phyloP scores from a whole-genome alignment of 2,329 filamentous ascomycete species.

The Pochonia chlamydosporia region DNA sequence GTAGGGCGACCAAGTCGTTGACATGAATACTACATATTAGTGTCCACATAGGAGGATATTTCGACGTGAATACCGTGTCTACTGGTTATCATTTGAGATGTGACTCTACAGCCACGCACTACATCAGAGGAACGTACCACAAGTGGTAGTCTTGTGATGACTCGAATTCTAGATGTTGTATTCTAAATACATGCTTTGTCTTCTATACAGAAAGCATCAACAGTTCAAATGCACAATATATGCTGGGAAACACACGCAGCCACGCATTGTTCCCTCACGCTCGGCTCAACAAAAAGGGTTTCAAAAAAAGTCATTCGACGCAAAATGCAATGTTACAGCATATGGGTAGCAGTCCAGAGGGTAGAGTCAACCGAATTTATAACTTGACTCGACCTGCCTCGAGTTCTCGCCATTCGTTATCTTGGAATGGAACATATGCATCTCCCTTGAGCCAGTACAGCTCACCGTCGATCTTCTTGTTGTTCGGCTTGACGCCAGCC shows the following conservation, averaged over 20 bases:
- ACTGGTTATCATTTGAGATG: too few species aligned
- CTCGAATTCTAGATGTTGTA: too few species aligned
- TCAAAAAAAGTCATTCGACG: too few species aligned
- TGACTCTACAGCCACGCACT: too few species aligned
- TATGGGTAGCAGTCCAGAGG: neutral
- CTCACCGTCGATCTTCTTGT: slow-evolving; percentile 29
- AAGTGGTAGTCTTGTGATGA: too few species aligned
- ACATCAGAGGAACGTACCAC: too few species aligned
- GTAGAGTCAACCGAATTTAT: slow-evolving; percentile 33
- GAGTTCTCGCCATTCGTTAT: slow-evolving; percentile 63
- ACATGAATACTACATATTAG: neutral
- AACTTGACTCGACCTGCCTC: slow-evolving; percentile 65
- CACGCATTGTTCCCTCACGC: too few species aligned
- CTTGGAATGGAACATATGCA: slow-evolving; percentile 62
- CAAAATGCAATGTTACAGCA: neutral
- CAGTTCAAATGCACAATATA: too few species aligned
- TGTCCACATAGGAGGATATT: neutral
- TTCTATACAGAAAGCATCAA: too few species aligned
- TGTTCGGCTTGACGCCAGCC: slow-evolving; percentile 64
- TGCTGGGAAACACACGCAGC: too few species aligned
- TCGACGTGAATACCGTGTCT: neutral
- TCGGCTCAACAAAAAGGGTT: too few species aligned
- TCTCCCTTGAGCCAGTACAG: slow-evolving; percentile 62
- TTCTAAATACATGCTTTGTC: too few species aligned
- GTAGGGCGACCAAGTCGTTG: neutral